Evolutionary conservation across 176 grass and related monocot genomes (phyloP), one percentile per base, ranked within the genome.

Genomic region (Bonia amplexicaulis): DNA sequence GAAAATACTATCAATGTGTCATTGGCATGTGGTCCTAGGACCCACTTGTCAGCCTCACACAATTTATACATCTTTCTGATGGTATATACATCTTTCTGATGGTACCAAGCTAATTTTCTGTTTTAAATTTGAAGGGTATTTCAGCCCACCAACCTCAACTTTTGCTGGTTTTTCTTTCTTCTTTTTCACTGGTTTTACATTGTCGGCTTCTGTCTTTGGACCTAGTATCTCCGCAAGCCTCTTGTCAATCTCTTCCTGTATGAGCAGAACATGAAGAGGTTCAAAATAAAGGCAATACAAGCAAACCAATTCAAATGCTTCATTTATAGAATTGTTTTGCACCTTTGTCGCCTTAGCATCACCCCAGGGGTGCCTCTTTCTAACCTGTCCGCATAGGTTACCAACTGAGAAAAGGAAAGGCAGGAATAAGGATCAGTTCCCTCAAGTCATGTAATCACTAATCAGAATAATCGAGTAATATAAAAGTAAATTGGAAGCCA

Each of bases 311-410:
- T 52, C 17, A 20, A 2, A 33, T 48, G 37, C 42, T 67, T 23
- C 17, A 45, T 67, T 64, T 86, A 40, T 53, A 81, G 41, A 44
- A 88, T 62, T 40, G 45, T 64, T 57, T 35, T 45, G 69, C 75
- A 96, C 93, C 96, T 99, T 96, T 48, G 78, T 91, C 0, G 88
- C 86, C 92, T 99, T 99, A 54, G 96, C 93, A 94, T 99, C 96
- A 79, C 90, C 90, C 96, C 96, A 96, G 3, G 96, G 91, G 25
- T 96, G 96, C 47, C 27, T 79, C 93, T 94, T 94, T 79, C 93
- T 99, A 54, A 99, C 91, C 78, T 92, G 90, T 54, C 93, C 93
- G 13, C 93, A 99, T 79, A 99, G 83, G 84, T 84, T 94, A 59
- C 93, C 96, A 46, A 99, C 93, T 99, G 74, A 74, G 72, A 71